Evolutionary conservation across 805 yeast genomes (phyloP).

Genomic region (Clavispora vitiphila): DNA sequence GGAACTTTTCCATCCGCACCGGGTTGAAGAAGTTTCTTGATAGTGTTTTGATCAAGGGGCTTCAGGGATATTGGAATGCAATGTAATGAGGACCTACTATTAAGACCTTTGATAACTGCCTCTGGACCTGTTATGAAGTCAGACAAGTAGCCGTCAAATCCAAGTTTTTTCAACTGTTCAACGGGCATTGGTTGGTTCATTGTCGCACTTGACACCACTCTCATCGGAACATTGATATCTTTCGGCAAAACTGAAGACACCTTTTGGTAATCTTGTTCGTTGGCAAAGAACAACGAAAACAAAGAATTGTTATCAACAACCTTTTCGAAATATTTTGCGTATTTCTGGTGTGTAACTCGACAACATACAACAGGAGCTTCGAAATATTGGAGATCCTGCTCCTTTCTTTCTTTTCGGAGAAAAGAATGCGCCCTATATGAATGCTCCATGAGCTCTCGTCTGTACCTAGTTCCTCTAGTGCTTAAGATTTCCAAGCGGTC

Average conservation of each 20-base stretch:
- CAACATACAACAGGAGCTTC: constrained; percentile 76
- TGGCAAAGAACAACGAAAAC: constrained; percentile 59
- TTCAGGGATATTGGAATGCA: constrained; percentile 59
- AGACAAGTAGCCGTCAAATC: constrained; percentile 75
- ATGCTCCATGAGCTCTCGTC: constrained; percentile 34
- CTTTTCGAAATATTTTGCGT: constrained; percentile 54
- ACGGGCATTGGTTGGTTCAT: constrained; percentile 17
- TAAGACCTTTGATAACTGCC: constrained; percentile 67
- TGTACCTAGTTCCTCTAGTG: constrained; percentile 19
- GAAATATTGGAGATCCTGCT: constrained; percentile 41
- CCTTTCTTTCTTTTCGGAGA: constrained; percentile 32
- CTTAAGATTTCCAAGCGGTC: constrained; percentile 51
- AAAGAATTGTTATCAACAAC: constrained; percentile 50
- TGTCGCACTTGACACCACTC: constrained; percentile 35
- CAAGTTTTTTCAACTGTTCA: constrained; percentile 40
- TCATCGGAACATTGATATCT: constrained; percentile 48
- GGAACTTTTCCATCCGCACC: constrained; percentile 34
- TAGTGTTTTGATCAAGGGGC: constrained; percentile 38
- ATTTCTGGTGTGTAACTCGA: constrained; percentile 43
- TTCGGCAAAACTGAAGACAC: constrained; percentile 36
- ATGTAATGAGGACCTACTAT: constrained; percentile 43
- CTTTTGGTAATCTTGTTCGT: constrained; percentile 43
- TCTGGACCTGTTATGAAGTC: constrained; percentile 74
- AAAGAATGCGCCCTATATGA: constrained; percentile 34
- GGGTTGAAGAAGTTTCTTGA: constrained; percentile 32